Conservation (phyloP, 306 rosid species). For the Sophora flavescens region DNA sequence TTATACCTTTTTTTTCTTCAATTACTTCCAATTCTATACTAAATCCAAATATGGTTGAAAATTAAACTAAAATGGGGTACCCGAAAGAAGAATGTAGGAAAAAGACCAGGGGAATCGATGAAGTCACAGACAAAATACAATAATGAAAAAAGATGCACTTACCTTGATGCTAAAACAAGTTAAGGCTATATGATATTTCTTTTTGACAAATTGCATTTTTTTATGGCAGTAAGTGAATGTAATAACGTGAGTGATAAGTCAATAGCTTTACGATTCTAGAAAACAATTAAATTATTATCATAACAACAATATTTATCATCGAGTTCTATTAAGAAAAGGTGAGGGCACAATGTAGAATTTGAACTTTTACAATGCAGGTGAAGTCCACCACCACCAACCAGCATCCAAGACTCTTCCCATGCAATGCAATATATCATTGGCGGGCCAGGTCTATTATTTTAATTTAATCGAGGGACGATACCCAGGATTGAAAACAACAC, state of each 20-base stretch:
- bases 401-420: background rate
- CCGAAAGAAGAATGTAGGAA: conserved; percentile 16
- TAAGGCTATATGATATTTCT: background rate
- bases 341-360: background rate
- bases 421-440: background rate
- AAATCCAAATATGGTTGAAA: conserved; percentile 12
- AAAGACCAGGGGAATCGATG: background rate
- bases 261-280: background rate
- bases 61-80: background rate
- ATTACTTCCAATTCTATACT: background rate
- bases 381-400: too few species aligned
- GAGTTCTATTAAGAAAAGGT: background rate
- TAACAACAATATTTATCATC: background rate
- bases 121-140: background rate
- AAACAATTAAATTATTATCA: background rate
- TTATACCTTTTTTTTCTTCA: too few species aligned
- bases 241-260: conserved; percentile 22
- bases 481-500: background rate
- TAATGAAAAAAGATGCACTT: background rate
- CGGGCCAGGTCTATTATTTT: too few species aligned
- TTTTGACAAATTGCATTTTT: background rate
- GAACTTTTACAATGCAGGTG: too few species aligned
- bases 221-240: background rate
- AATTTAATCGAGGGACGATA: background rate
- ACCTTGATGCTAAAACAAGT: conserved; percentile 4